These are phyloP conservation scores for Linum tenue DNA, from an alignment of 345 rosid genomes.

Conservation along the genomic window DNA sequence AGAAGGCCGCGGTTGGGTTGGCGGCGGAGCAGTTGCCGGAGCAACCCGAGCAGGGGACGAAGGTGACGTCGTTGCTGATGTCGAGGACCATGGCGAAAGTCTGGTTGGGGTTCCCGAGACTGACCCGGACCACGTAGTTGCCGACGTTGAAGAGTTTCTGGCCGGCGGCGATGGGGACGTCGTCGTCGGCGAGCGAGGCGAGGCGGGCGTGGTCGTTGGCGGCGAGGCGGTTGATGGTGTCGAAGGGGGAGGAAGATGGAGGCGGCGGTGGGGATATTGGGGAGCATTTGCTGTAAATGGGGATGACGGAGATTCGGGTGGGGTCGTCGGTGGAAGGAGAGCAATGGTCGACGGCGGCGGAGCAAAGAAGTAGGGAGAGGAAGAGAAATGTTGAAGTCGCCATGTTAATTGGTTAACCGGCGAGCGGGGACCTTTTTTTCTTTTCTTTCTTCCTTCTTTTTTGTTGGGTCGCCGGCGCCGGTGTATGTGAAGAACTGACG, in stretches of 20 bases:
- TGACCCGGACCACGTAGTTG: slow-evolving; percentile 66
- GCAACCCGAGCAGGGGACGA: slow-evolving; percentile 76
- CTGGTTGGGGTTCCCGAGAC: slow-evolving; percentile 72
- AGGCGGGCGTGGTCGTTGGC: slow-evolving; percentile 51
- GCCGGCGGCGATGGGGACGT: slow-evolving; percentile 60
- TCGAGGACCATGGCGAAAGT: slow-evolving; percentile 75
- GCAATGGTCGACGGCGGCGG: too few relatives aligned
- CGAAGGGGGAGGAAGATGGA: slow-evolving; percentile 26
- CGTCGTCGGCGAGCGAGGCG: slow-evolving; percentile 15
- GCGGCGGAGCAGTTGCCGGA: slow-evolving; percentile 36
- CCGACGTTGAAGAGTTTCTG: slow-evolving; percentile 36
- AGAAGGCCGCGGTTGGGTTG: slow-evolving; percentile 16
- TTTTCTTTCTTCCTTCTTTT: too few relatives aligned
- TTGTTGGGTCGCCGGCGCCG: too few relatives aligned
- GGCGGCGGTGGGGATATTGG: slow-evolving; percentile 37
- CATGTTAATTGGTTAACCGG: too few relatives aligned
- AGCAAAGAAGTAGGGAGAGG: too few relatives aligned
- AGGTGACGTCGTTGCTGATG: slow-evolving; percentile 62
- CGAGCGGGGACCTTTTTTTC: too few relatives aligned
- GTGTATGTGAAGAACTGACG: too few relatives aligned
- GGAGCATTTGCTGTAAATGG: slow-evolving; percentile 31
- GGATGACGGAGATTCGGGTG: slow-evolving; percentile 33
- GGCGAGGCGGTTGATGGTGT: slow-evolving; percentile 64
- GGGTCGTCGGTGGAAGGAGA: too few relatives aligned
- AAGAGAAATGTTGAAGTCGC: too few relatives aligned